These are phyloP conservation scores for Ilyonectria sp. DNA, from an alignment of 2,329 filamentous ascomycete genomes.

Conservation along the genomic window DNA sequence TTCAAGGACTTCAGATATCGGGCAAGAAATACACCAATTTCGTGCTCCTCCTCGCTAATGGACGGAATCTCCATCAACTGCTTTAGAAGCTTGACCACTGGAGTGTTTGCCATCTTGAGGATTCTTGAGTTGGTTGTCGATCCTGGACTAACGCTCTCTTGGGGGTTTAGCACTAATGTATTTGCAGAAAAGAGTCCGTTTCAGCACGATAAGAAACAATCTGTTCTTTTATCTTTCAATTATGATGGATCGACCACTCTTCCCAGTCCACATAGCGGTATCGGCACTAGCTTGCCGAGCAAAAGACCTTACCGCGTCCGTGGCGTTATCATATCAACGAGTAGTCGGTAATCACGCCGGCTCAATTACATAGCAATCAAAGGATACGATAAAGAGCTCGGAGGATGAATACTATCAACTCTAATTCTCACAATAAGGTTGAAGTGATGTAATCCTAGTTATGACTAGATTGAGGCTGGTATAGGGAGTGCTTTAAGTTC, in stretches of 20 bases:
- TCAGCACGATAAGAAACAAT: neutral
- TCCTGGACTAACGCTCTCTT: neutral
- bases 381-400: neutral
- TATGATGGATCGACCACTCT: neutral
- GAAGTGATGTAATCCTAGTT: neutral
- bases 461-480: neutral
- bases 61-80: constrained; percentile 38
- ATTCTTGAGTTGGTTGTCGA: neutral
- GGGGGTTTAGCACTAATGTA: neutral
- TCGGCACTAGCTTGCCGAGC: neutral
- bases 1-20: constrained; percentile 68
- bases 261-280: neutral
- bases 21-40: constrained; percentile 76
- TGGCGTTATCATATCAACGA: neutral
- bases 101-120: constrained; percentile 22
- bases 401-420: neutral
- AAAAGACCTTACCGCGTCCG: neutral
- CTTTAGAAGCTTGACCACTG: constrained; percentile 35
- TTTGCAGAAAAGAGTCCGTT: neutral
- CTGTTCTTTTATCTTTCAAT: neutral
- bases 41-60: constrained; percentile 62
- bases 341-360: neutral
- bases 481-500: neutral
- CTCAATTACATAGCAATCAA: neutral
- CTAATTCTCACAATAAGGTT: too few species aligned